Conservation (phyloP, 345 rosid genomes). For the Iberis pinnata region DNA sequence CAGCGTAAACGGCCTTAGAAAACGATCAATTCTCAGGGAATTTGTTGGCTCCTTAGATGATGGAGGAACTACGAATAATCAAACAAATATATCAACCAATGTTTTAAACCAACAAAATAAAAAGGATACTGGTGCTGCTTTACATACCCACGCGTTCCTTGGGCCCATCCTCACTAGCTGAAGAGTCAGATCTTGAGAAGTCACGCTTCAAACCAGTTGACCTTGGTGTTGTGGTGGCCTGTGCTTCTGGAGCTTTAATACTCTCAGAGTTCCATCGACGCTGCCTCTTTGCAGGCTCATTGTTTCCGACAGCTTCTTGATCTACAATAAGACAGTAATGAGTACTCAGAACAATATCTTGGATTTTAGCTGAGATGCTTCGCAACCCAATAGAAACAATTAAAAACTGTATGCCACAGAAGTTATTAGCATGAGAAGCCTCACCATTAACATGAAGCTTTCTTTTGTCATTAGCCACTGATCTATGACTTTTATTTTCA, state of each 20-base stretch:
- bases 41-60: constrained; percentile 69
- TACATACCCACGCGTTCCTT: constrained; percentile 87
- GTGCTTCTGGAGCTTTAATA: constrained; percentile 55
- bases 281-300: constrained; percentile 77
- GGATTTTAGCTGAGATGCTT: not conserved
- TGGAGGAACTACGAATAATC: constrained; percentile 65
- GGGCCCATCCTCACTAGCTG: constrained; percentile 51
- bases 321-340: constrained; percentile 35
- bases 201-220: constrained; percentile 44
- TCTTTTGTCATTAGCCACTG: constrained; percentile 65
- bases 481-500: too few relatives aligned
- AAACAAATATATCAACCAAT: constrained; percentile 3
- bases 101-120: too few relatives aligned
- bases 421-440: constrained; percentile 13
- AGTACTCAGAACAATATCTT: too few relatives aligned
- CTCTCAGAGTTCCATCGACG: constrained; percentile 81
- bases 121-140: not conserved
- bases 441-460: constrained; percentile 58
- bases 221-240: constrained; percentile 52
- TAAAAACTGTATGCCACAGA: constrained; percentile 1
- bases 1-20: constrained; percentile 91
- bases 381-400: not conserved
- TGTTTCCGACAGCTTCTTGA: constrained; percentile 53
- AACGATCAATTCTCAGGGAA: constrained; percentile 79
- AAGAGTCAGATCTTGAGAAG: constrained; percentile 62